Percentiles rank a stretch among this genome's conserved stretches.
Evolutionary conservation across 2,329 filamentous ascomycete genomes (phyloP).

Genomic region (Fusarium pseudocircinatum): DNA sequence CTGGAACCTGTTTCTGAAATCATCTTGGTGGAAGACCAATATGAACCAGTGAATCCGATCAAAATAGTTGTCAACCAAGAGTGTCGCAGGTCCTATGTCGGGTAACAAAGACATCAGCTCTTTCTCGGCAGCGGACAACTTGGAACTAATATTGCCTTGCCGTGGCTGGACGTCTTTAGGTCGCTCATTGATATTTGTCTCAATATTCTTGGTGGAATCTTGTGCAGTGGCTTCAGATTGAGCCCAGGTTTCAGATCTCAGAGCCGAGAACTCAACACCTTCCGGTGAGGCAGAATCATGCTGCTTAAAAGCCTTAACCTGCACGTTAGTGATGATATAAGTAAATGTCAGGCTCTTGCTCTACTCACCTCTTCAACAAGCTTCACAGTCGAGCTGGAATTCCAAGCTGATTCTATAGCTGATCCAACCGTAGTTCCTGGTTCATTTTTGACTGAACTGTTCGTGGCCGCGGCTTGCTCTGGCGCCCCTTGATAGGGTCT

Average conservation of each 20-base stretch:
- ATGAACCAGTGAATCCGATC: not conserved
- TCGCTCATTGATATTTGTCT: not conserved
- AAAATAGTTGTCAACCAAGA: not conserved
- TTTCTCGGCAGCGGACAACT: not conserved
- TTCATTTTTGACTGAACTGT: fast-evolving
- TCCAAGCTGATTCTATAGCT: not conserved
- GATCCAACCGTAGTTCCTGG: not conserved
- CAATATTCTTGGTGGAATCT: not conserved
- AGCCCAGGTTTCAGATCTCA: not conserved
- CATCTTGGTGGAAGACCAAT: not conserved
- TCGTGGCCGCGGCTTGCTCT: fast-evolving
- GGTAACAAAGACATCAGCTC: not conserved
- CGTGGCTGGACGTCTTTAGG: not conserved
- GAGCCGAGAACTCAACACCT: not conserved
- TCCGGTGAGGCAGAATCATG: fast-evolving
- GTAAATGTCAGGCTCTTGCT: fast-evolving
- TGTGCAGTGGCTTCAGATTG: not conserved
- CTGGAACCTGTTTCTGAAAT: not conserved
- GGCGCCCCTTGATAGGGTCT: fast-evolving
- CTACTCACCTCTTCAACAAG: slow-evolving; percentile 10
- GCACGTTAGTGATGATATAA: fast-evolving
- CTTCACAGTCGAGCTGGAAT: slow-evolving; percentile 12
- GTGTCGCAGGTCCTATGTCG: fast-evolving
- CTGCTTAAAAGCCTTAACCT: fast-evolving
- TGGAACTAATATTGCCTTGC: fast-evolving